A percentile compares a stretch with the other conserved stretches of the same genome.
phyloP scores from a whole-genome alignment of 2,329 filamentous ascomycete species.

The Cadophora sp. region DNA sequence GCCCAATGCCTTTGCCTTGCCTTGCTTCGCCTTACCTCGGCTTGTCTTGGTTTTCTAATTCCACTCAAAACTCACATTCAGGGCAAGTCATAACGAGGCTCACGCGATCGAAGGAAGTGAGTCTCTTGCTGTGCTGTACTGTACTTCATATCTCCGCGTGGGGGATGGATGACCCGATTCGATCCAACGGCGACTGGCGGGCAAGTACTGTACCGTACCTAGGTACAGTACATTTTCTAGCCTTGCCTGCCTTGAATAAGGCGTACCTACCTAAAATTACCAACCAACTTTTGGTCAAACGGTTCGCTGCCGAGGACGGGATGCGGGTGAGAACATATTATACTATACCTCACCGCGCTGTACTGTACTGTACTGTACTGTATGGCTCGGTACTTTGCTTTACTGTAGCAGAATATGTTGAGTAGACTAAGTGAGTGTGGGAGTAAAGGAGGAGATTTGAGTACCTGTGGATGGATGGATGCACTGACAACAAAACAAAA shows the following conservation, averaged over 20 bases:
- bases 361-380: neutral
- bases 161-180: neutral
- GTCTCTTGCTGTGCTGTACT: neutral
- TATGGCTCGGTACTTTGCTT: no score
- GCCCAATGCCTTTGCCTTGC: neutral
- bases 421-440: no score
- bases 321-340: constrained; percentile 7
- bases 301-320: constrained; percentile 12
- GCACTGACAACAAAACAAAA: neutral
- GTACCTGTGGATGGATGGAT: constrained; percentile 4
- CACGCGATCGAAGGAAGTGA: neutral
- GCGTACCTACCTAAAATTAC: neutral
- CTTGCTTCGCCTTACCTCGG: neutral
- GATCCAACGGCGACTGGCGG: neutral
- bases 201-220: no score
- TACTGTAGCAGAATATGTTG: no score
- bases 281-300: neutral
- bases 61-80: neutral
- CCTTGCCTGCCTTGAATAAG: neutral
- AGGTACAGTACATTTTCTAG: neutral
- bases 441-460: no score
- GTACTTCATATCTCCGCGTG: neutral
- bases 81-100: constrained; percentile 1
- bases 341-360: no score
- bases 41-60: neutral